Conservation (phyloP, 495 filamentous ascomycete species). For the Xylaria scruposa region DNA sequence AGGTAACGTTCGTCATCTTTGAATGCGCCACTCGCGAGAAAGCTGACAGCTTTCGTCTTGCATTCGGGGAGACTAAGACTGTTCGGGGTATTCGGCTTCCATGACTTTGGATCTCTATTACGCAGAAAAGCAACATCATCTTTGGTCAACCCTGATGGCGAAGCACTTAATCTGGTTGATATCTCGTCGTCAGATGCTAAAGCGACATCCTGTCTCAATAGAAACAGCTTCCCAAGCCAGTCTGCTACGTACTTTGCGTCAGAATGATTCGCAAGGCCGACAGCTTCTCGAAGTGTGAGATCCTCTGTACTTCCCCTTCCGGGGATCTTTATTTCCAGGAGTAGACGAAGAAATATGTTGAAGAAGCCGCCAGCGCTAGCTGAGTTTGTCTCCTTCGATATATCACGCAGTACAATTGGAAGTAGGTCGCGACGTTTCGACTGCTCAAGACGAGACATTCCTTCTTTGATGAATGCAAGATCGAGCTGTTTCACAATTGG, state of each 20-base stretch:
- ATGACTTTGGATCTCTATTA: conserved; percentile 70
- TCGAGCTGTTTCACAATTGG: conserved; percentile 87
- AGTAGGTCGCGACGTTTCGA: conserved; percentile 64
- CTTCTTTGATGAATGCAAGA: conserved; percentile 86
- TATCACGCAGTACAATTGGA: conserved; percentile 72
- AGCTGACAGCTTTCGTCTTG: conserved; percentile 70
- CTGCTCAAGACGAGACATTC: conserved; percentile 70
- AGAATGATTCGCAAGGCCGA: conserved; percentile 66
- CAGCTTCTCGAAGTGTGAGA: conserved; percentile 62
- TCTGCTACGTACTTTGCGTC: conserved; percentile 77
- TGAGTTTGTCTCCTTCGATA: conserved; percentile 69
- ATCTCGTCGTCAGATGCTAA: conserved; percentile 39
- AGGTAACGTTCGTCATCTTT: conserved; percentile 78
- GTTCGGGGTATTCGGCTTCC: conserved; percentile 63
- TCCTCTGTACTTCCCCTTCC: conserved; percentile 81
- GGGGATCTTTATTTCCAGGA: conserved; percentile 75
- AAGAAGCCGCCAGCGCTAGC: conserved; percentile 76
- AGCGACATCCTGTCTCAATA: conserved; percentile 60
- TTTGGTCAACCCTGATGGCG: conserved; percentile 71
- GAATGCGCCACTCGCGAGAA: conserved; percentile 86
- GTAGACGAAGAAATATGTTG: conserved; percentile 78
- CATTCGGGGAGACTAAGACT: conserved; percentile 70
- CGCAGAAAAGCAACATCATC: conserved; percentile 79
- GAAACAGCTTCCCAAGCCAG: conserved; percentile 81
- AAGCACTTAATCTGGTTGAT: conserved; percentile 41